phyloP scores from a whole-genome alignment of 1,284 basidiomycete species.

The Sporisorium reilianum region DNA sequence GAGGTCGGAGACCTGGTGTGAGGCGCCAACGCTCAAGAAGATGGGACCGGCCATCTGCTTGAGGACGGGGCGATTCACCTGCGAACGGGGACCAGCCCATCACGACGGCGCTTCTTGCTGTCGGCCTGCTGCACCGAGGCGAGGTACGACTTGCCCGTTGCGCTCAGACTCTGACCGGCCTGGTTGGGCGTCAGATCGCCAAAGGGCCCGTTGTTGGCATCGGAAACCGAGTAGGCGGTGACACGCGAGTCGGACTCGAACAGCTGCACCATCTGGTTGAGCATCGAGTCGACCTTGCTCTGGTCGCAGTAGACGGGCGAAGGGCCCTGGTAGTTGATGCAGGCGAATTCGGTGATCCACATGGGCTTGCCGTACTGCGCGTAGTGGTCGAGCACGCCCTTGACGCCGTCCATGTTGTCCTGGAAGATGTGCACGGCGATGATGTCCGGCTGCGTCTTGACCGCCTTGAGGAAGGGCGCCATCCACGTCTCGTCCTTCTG shows the following conservation, averaged over 20 bases:
- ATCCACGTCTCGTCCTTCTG: conserved; percentile 58
- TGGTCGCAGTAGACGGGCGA: conserved; percentile 48
- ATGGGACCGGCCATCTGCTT: conserved; percentile 3
- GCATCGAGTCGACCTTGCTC: conserved; percentile 41
- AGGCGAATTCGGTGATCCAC: conserved; percentile 59
- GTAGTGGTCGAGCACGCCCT: conserved; percentile 53
- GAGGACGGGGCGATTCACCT: conserved; percentile 5
- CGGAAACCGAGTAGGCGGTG: conserved; percentile 52
- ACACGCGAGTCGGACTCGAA: conserved; percentile 54
- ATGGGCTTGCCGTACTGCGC: conserved; percentile 52
- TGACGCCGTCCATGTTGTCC: conserved; percentile 54
- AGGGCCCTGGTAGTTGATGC: conserved; percentile 56
- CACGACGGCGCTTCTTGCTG: conserved; percentile 11
- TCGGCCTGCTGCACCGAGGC: conserved; percentile 31
- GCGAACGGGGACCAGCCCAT: conserved; percentile 29
- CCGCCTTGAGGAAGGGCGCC: conserved; percentile 42
- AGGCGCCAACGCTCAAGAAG: not conserved
- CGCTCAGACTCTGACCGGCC: conserved; percentile 32
- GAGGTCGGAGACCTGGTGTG: conserved; percentile 1
- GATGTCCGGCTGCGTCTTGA: conserved; percentile 55
- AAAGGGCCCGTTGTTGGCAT: conserved; percentile 55
- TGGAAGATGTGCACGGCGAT: conserved; percentile 64
- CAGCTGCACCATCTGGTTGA: conserved; percentile 45
- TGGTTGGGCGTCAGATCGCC: conserved; percentile 48
- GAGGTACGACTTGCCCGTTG: conserved; percentile 39